These are phyloP conservation scores for Talaromyces borbonicus DNA, from an alignment of 495 filamentous ascomycete genomes.

Conservation along the genomic window DNA sequence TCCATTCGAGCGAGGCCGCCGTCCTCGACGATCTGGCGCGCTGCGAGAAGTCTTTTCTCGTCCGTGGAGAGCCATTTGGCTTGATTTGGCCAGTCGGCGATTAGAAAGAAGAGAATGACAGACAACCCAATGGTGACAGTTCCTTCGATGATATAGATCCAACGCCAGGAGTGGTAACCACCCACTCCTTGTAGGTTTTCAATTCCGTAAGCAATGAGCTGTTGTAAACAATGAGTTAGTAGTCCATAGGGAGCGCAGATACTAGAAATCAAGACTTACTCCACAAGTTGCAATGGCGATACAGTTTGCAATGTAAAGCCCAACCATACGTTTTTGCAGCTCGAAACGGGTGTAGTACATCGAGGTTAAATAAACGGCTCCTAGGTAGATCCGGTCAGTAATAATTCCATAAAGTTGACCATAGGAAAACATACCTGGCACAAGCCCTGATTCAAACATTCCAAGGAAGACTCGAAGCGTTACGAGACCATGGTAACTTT, in stretches of 20 bases:
- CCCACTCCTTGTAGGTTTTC: slow-evolving; percentile 43
- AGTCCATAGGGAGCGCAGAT: slow-evolving; percentile 6
- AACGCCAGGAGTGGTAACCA: slow-evolving; percentile 41
- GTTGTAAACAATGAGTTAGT: not conserved
- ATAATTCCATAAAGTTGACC: not conserved
- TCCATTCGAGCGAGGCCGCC: slow-evolving; percentile 37
- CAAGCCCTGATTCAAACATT: slow-evolving; percentile 47
- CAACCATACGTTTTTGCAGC: slow-evolving; percentile 45
- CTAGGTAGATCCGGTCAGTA: slow-evolving; percentile 11
- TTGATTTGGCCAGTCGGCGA: slow-evolving; percentile 48
- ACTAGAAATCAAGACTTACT: slow-evolving; percentile 12
- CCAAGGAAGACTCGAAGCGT: slow-evolving; percentile 46
- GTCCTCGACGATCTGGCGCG: slow-evolving; percentile 34
- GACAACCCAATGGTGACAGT: slow-evolving; percentile 38
- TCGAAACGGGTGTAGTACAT: slow-evolving; percentile 58
- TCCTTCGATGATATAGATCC: slow-evolving; percentile 65
- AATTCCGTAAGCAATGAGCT: slow-evolving; percentile 52
- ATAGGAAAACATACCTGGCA: slow-evolving; percentile 33
- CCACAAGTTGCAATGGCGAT: slow-evolving; percentile 53
- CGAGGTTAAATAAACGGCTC: slow-evolving; percentile 41
- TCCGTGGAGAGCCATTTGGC: slow-evolving; percentile 36
- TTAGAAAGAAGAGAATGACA: slow-evolving; percentile 36
- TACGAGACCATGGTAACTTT: slow-evolving; percentile 41
- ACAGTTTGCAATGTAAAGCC: slow-evolving; percentile 49
- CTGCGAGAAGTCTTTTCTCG: slow-evolving; percentile 33